Evolutionary conservation across 495 filamentous ascomycete genomes (phyloP).

Genomic region (Penicillium lividum): DNA sequence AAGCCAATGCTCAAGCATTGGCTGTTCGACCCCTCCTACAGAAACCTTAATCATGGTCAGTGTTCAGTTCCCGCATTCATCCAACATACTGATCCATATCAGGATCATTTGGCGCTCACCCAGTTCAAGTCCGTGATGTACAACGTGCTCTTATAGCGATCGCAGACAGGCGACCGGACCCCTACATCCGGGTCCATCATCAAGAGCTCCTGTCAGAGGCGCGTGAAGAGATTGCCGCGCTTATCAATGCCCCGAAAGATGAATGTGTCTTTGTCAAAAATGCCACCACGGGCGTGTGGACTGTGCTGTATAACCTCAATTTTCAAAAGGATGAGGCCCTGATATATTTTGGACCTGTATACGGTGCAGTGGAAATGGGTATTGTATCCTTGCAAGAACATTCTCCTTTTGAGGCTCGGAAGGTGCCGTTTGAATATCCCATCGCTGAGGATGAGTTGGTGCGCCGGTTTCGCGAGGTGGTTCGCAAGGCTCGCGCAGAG

Average conservation of each 20-base stretch:
- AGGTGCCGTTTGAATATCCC: slow-evolving; percentile 57
- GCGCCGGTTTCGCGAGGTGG: slow-evolving; percentile 46
- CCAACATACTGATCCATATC: slow-evolving; percentile 4
- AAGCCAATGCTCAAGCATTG: slow-evolving; percentile 68
- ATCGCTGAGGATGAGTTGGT: slow-evolving; percentile 60
- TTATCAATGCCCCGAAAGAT: slow-evolving; percentile 61
- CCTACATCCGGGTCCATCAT: slow-evolving; percentile 67
- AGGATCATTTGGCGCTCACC: slow-evolving; percentile 83
- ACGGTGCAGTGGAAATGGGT: slow-evolving; percentile 71
- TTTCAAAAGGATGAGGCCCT: slow-evolving; percentile 63
- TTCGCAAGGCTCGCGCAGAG: slow-evolving; percentile 41
- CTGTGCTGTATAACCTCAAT: slow-evolving; percentile 69
- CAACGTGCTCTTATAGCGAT: slow-evolving; percentile 58
- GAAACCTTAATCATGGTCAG: slow-evolving; percentile 82
- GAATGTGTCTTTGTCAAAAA: slow-evolving; percentile 80
- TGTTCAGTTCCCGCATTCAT: background rate
- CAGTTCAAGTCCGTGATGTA: slow-evolving; percentile 56
- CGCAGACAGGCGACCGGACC: slow-evolving; percentile 67
- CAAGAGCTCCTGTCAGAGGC: slow-evolving; percentile 60
- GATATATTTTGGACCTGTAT: slow-evolving; percentile 71
- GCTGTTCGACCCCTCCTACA: slow-evolving; percentile 64
- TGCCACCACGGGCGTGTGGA: slow-evolving; percentile 78
- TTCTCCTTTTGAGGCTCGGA: slow-evolving; percentile 39
- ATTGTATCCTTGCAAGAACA: slow-evolving; percentile 68
- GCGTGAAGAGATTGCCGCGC: slow-evolving; percentile 60